Base-by-base conservation (phyloP, 2,329 filamentous ascomycete genomes). In the Claviceps maximensis region DNA sequence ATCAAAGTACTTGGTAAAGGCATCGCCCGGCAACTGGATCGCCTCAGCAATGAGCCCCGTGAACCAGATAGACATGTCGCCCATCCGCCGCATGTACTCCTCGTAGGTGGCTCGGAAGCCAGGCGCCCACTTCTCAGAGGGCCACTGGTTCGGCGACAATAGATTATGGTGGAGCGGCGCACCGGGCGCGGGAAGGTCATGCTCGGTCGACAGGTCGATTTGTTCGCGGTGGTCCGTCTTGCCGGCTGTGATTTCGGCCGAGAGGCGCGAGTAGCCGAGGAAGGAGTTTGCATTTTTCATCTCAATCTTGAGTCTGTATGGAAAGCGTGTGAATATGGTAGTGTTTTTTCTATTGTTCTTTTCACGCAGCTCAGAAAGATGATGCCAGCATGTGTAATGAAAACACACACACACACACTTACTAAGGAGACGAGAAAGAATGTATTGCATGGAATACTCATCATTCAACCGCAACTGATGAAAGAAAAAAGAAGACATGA, bases 1-100 rank as follows among this genome's bases (percentile, higher is more conserved):
- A 64, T 90, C 87, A 68, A 91, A 91, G 73, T 90, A 94, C 61
- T 79, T 81, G 63, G 80, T 72, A 67, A 95, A 94, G 0, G 89
- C 87, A 50, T 76, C 69, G 0, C 74, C 57, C 0, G 84, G 80
- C 6, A 95, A 74, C 10, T 79, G 78, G 57, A 95, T 84, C n/a
- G 87, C 85, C 71, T 94, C 87, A 56, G 89, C 88, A 59, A 94
- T 86, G 31, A 94, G 77, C 12, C 79, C 80, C 1, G 87, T 91
- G 70, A 94, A 94, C 60, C 76, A 73, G 49, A 84, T 79, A 53
- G 83, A 86, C 54, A 94, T 77, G 12, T 69, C 68, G 56, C 83
- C 81, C 88, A 95, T 93, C 58, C 76, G 78, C 1, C 67, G 65
- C 72, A 94, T 90, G 71, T 93, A 94, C 21, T 86, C 79, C 52